Conservation (phyloP, 2,329 filamentous ascomycete genomes). For the Fusarium subtropicale region DNA sequence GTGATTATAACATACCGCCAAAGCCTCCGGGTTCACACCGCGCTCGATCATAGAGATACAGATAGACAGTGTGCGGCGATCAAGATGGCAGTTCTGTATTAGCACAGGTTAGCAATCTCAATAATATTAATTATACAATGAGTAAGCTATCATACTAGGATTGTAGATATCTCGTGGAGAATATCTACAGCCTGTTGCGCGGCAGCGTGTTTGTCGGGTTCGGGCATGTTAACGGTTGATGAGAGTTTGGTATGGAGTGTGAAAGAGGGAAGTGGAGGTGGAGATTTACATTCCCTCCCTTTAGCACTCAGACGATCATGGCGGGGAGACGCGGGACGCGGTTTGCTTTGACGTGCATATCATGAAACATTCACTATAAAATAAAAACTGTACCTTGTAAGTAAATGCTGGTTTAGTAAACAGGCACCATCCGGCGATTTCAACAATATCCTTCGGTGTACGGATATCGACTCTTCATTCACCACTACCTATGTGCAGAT, state of each 20-base stretch:
- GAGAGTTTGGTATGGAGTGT: constrained; percentile 13
- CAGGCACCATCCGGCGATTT: neutral
- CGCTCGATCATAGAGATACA: constrained; percentile 98
- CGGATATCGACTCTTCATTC: too few relatives aligned
- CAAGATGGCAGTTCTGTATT: constrained; percentile 89
- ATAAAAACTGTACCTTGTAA: neutral
- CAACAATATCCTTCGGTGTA: neutral
- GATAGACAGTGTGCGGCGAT: constrained; percentile 89
- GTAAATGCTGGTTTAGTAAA: neutral
- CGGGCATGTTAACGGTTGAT: constrained; percentile 56
- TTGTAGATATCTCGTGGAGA: constrained; percentile 85
- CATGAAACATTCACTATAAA: neutral
- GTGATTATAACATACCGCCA: constrained; percentile 74
- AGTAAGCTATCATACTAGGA: constrained; percentile 72
- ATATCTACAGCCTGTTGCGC: constrained; percentile 87
- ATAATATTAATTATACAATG: neutral
- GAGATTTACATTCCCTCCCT: neutral
- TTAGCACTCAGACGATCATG: constrained; percentile 8
- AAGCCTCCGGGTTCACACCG: constrained; percentile 93
- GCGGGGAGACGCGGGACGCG: constrained; percentile 42
- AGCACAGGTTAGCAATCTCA: constrained; percentile 5
- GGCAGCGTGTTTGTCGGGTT: constrained; percentile 75
- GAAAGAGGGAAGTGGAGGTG: constrained; percentile 36
- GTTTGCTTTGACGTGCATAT: constrained; percentile 8
- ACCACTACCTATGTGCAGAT: neutral